These are phyloP conservation scores for Yamadazyma tumulicola DNA, from an alignment of 805 yeast genomes.

Conservation along the genomic window DNA sequence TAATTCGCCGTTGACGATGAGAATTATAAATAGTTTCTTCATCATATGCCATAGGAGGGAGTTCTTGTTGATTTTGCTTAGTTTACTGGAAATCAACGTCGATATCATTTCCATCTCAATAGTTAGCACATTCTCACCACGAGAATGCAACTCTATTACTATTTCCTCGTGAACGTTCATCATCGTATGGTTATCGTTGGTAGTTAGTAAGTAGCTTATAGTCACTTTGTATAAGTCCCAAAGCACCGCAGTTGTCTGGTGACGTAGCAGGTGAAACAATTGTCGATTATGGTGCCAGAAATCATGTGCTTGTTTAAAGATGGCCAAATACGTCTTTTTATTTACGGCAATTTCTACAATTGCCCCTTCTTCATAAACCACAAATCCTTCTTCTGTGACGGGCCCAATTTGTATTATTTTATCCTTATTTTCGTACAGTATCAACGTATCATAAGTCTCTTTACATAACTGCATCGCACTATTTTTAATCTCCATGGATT, in stretches of 20 bases:
- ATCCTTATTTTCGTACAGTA: slow-evolving; percentile 1
- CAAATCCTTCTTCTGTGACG: not conserved
- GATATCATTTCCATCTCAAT: slow-evolving; percentile 30
- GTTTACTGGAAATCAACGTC: slow-evolving; percentile 24
- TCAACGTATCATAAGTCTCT: slow-evolving; percentile 1
- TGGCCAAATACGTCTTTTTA: slow-evolving; percentile 23
- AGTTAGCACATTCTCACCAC: slow-evolving; percentile 10
- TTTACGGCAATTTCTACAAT: slow-evolving; percentile 30
- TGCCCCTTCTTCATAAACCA: slow-evolving; percentile 10
- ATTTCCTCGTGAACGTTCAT: slow-evolving; percentile 26
- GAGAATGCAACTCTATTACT: slow-evolving; percentile 10
- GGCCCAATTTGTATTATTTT: slow-evolving; percentile 1
- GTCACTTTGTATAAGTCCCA: slow-evolving; percentile 26
- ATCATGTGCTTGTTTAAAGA: slow-evolving; percentile 32
- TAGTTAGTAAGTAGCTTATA: slow-evolving; percentile 31
- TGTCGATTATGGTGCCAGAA: slow-evolving; percentile 19
- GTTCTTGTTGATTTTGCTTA: slow-evolving; percentile 37
- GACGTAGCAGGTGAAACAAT: slow-evolving; percentile 1
- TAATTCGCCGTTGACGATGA: not conserved
- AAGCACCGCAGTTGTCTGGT: slow-evolving; percentile 2
- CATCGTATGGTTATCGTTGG: slow-evolving; percentile 36
- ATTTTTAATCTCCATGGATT: slow-evolving; percentile 1
- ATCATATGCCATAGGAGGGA: slow-evolving; percentile 35
- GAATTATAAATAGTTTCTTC: slow-evolving; percentile 16
- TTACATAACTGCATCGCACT: not conserved